Percentiles rank a stretch among this genome's conserved stretches.
Evolutionary conservation across 2,329 filamentous ascomycete genomes (phyloP).

Genomic region (Acarospora socialis): DNA sequence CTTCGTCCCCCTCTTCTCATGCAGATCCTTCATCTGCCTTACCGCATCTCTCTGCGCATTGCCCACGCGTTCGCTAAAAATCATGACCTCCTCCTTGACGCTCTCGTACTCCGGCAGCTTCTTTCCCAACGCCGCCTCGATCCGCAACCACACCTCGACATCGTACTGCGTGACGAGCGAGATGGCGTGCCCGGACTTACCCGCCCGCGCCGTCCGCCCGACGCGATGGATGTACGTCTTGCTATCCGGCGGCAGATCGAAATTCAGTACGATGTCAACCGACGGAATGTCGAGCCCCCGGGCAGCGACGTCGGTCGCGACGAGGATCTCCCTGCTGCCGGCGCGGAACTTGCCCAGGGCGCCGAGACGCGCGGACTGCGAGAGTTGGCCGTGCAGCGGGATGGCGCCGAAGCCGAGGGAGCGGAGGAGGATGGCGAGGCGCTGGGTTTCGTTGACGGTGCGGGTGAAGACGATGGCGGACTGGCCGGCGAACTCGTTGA

Average conservation of each 20-base stretch:
- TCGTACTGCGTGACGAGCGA: constrained; percentile 80
- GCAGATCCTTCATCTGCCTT: constrained; percentile 65
- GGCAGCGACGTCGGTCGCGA: constrained; percentile 87
- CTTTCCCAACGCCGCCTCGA: constrained; percentile 69
- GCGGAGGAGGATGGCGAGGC: constrained; percentile 68
- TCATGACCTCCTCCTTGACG: constrained; percentile 72
- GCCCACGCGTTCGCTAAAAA: constrained; percentile 61
- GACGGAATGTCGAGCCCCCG: constrained; percentile 84
- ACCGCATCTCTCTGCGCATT: constrained; percentile 72
- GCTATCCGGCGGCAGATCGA: constrained; percentile 67
- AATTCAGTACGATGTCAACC: constrained; percentile 80
- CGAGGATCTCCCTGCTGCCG: constrained; percentile 67
- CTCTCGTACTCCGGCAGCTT: constrained; percentile 55
- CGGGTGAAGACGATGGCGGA: constrained; percentile 81
- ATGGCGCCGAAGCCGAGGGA: constrained; percentile 80
- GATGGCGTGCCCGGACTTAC: constrained; percentile 69
- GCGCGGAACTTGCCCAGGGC: constrained; percentile 82
- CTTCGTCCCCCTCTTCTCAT: constrained; percentile 48
- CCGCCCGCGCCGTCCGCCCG: constrained; percentile 74
- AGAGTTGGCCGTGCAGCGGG: constrained; percentile 82
- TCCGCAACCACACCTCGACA: constrained; percentile 63
- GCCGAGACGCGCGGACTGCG: constrained; percentile 71
- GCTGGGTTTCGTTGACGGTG: constrained; percentile 81
- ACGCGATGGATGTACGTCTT: constrained; percentile 89
- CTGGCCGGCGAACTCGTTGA: constrained; percentile 79